Percentiles rank a stretch among this genome's conserved stretches.
These are phyloP conservation scores for Daldinia bambusicola DNA, from an alignment of 495 filamentous ascomycete genomes.

Conservation along the genomic window DNA sequence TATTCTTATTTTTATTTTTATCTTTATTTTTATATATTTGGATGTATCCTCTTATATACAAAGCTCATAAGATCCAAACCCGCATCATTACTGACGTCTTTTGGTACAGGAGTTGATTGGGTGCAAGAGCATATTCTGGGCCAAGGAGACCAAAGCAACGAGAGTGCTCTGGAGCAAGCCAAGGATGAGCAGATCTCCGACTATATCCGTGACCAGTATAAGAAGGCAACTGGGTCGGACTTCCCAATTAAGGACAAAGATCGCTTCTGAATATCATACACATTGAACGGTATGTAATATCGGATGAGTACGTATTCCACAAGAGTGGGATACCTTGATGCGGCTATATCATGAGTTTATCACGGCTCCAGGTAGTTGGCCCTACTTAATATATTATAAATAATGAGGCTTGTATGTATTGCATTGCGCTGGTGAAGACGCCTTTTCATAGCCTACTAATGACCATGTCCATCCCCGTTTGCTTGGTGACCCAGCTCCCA, in stretches of 20 bases:
- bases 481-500: background rate
- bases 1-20: too few species aligned
- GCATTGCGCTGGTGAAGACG: too few species aligned
- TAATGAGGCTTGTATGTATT: too few species aligned
- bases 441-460: background rate
- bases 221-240: constrained; percentile 68
- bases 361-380: too few species aligned
- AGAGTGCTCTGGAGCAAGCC: constrained; percentile 75
- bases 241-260: constrained; percentile 72
- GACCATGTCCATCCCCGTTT: background rate
- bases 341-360: too few species aligned
- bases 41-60: too few species aligned
- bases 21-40: too few species aligned
- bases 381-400: too few species aligned
- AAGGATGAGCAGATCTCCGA: constrained; percentile 77
- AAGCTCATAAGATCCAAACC: too few species aligned
- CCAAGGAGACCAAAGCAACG: constrained; percentile 72
- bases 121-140: constrained; percentile 75
- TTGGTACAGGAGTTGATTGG: constrained; percentile 67
- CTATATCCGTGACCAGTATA: constrained; percentile 70
- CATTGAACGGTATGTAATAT: too few species aligned
- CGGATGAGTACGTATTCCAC: too few species aligned
- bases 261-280: constrained; percentile 17
- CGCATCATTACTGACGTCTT: background rate
- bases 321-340: too few species aligned